Conservation (phyloP, 345 rosid species). For the Hevea brasiliensis region DNA sequence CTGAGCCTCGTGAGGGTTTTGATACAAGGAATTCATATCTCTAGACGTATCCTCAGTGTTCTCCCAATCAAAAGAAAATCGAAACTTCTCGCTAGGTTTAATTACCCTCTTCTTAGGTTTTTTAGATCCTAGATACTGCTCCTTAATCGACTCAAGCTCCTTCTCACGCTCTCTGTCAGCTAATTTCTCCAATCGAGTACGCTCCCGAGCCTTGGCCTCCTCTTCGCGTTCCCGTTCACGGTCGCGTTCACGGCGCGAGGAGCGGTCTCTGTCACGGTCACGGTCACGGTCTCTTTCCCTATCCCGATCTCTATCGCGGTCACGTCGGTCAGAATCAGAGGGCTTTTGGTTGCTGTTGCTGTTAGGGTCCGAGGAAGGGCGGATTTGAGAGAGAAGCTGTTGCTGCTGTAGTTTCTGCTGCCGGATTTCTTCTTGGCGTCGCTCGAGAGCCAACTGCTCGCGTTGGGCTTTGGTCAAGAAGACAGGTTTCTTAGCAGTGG, state of each 20-base stretch:
- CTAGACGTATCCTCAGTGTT: slow-evolving; percentile 88
- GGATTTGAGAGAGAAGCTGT: slow-evolving; percentile 18
- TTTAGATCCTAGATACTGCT: slow-evolving; percentile 87
- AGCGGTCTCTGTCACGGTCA: slow-evolving; percentile 32
- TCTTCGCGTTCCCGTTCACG: slow-evolving; percentile 74
- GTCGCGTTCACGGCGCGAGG: slow-evolving; percentile 14
- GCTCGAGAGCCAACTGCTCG: slow-evolving; percentile 64
- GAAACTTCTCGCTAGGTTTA: slow-evolving; percentile 86
- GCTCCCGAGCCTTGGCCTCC: slow-evolving; percentile 60
- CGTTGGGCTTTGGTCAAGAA: slow-evolving; percentile 36
- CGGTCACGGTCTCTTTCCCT: slow-evolving; percentile 55
- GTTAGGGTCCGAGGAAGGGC: slow-evolving; percentile 9
- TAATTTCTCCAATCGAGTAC: slow-evolving; percentile 65
- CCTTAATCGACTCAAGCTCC: slow-evolving; percentile 80
- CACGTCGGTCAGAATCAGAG: slow-evolving; percentile 33
- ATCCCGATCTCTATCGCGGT: slow-evolving; percentile 34
- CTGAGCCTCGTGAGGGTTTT: slow-evolving; percentile 96
- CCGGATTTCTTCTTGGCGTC: slow-evolving; percentile 68
- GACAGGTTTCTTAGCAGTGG: slow-evolving; percentile 16
- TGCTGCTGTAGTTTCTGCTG: slow-evolving; percentile 26
- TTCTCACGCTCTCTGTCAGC: slow-evolving; percentile 78
- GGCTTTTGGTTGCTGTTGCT: slow-evolving; percentile 4
- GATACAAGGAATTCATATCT: slow-evolving; percentile 80
- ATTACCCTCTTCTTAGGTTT: slow-evolving; percentile 95
- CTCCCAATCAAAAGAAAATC: slow-evolving; percentile 96